Evolutionary conservation across 176 grass and related monocot genomes (phyloP), one percentile per base, ranked within the genome.

Genomic region (Eragrostis curvula): DNA sequence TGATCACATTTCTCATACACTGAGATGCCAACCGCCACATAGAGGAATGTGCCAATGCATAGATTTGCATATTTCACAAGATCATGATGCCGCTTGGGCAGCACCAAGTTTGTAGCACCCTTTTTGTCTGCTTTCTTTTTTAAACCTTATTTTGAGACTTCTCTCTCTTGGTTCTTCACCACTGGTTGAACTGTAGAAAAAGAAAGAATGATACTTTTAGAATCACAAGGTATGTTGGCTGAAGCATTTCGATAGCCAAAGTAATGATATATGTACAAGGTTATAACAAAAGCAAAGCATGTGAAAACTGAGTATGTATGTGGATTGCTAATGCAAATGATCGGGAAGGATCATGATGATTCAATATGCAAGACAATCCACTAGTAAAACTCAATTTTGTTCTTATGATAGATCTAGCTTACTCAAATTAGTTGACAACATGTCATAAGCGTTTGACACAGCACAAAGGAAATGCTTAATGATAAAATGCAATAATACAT

Each of bases 171-270:
- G 51, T 93, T 91, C 85, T 90, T 98, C 80, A 89, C 85, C 85
- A 93, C 82, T 73, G 96, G 96, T 74, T 86, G 74, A 98, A 98
- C 96, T 98, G 85, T 86, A 84, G 58, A 53, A 80, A 65, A 81
- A 74, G 53, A 81, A 74, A 80, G 13, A 42, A 76, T 49, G 8
- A 20, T 23, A 43, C 30, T n/a, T 27, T 16, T 18, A 85, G 61
- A 53, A 63, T 71, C 25, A 36, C 32, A 36, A 77, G 47, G 68
- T 51, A 66, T 69, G 32, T 76, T 40, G 12, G 28, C 15, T 47
- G 28, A 75, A 70, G 53, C 10, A 17, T 36, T 47, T 78, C 48
- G 67, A 49, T 12, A 73, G 28, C 18, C 11, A 80, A 49, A n/a
- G 14, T 51, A 43, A 48, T 68, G 23, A 74, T 32, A 61, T 5